Evolutionary conservation across 768 basidiomycete species (phyloP), one percentile per base, ranked within the genome.

Genomic region (Tricholoma sp.): DNA sequence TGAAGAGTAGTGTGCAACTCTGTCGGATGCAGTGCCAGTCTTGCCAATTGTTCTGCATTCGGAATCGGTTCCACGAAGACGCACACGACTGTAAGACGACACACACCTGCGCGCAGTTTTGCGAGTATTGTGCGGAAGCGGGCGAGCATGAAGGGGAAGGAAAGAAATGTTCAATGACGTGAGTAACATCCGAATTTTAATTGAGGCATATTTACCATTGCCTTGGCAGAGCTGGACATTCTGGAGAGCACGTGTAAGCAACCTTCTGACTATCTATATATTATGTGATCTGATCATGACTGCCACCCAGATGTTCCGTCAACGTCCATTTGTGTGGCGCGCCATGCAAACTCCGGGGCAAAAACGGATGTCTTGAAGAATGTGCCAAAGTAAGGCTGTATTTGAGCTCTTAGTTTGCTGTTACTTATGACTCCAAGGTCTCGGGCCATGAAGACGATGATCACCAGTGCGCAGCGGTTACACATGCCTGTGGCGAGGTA

Each of bases 401-500:
- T 46, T 46, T 12, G 45, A 22, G 45, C 45, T 46, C 45, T 46
- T 11, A 46, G 21, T 46, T 46, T 46, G 21, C 21, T 31, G 14
- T 35, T 9, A 47, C 34, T 9, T 24, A 16, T 29, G 29, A 14
- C 11, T 46, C 22, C 10, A 51, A 86, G 83, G 69, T 78, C 4
- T 70, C 73, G 3, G 74, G 74, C 16, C 84, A 85, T 55, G 43
- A 54, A 2, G 83, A 77, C 9, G 75, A 73, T 0, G 78, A 76
- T 9, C 85, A 86, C 60, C 56, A 76, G 50, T 86, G 84, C 60
- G 75, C 83, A 0, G 81, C 82, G 2, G 65, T 69, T 19, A 63
- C 75, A 0, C 85, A 86, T 58, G 76, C 76, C 39, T 86, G 85
- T 54, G 84, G 82, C 27, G 67, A 78, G 75, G 85, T 79, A 57